Evolutionary conservation across 331 rosid genomes (phyloP).

Genomic region (Telfairia occidentalis): DNA sequence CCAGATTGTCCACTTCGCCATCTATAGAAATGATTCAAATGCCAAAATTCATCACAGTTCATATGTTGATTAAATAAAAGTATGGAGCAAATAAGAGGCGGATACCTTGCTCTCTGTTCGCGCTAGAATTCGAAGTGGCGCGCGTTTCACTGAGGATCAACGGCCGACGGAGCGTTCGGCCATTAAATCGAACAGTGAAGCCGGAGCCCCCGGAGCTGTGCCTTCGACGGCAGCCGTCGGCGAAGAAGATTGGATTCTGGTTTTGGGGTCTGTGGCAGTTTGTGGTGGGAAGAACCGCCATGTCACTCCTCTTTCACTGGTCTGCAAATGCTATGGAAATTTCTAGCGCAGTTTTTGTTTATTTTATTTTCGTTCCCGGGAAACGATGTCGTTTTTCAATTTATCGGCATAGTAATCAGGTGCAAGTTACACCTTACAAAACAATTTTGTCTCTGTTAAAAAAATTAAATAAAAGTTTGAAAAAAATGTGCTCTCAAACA

Average conservation of each 20-base stretch:
- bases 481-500: too few relatives aligned
- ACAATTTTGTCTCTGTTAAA: too few relatives aligned
- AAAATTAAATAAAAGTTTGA: too few relatives aligned
- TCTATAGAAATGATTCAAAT: constrained; percentile 18
- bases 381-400: not conserved
- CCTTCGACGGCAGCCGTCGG: not conserved
- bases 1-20: constrained; percentile 38
- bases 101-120: constrained; percentile 37
- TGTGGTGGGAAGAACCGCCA: constrained; percentile 15
- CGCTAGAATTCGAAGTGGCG: constrained; percentile 19
- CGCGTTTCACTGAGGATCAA: not conserved
- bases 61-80: not conserved
- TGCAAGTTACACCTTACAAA: too few relatives aligned
- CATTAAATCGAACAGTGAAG: not conserved
- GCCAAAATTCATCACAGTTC: not conserved
- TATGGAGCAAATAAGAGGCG: not conserved
- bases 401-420: not conserved
- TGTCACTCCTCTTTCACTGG: not conserved
- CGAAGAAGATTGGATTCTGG: not conserved
- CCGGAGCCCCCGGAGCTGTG: not conserved
- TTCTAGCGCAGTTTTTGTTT: not conserved
- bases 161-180: not conserved
- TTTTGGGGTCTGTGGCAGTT: not conserved
- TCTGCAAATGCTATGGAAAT: not conserved
- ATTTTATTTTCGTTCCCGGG: not conserved